Conservation (phyloP, 257 asterid genomes). For the Ophiorrhiza pumila region DNA sequence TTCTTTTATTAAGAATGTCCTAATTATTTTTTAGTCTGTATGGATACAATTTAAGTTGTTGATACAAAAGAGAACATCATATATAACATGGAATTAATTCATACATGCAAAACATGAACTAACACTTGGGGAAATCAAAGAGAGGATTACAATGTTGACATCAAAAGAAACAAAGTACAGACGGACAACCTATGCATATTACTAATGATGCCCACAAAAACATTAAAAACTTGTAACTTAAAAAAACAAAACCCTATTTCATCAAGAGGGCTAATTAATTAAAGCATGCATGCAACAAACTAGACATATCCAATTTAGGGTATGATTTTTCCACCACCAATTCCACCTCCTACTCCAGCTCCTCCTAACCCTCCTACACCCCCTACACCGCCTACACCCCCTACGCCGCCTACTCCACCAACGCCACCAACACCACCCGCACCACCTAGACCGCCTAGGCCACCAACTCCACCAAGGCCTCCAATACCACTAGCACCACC, state of each 20-base stretch:
- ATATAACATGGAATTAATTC: not conserved
- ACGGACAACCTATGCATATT: not conserved
- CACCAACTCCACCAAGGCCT: constrained; percentile 44
- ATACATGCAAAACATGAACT: not conserved
- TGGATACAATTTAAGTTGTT: too few relatives aligned
- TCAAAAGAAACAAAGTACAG: not conserved
- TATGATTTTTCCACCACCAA: constrained; percentile 22
- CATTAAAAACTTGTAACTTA: not conserved
- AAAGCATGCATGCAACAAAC: not conserved
- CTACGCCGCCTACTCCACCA: constrained; percentile 38
- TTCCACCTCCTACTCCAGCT: constrained; percentile 20
- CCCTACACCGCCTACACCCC: constrained; percentile 24
- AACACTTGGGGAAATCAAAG: not conserved
- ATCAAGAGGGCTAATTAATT: not conserved
- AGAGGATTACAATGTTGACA: constrained; percentile 7
- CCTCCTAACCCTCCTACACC: not conserved
- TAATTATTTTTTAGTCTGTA: too few relatives aligned
- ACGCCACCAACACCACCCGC: constrained; percentile 38
- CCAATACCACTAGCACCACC: constrained; percentile 42
- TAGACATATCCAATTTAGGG: constrained; percentile 17
- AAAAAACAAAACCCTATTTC: not conserved
- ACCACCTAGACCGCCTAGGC: constrained; percentile 31
- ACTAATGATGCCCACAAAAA: not conserved
- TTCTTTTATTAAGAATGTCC: too few relatives aligned
- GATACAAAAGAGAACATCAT: not conserved